Percentiles rank a stretch among this genome's conserved stretches.
phyloP scores from a whole-genome alignment of 305 asterid species.

The Withania somnifera region DNA sequence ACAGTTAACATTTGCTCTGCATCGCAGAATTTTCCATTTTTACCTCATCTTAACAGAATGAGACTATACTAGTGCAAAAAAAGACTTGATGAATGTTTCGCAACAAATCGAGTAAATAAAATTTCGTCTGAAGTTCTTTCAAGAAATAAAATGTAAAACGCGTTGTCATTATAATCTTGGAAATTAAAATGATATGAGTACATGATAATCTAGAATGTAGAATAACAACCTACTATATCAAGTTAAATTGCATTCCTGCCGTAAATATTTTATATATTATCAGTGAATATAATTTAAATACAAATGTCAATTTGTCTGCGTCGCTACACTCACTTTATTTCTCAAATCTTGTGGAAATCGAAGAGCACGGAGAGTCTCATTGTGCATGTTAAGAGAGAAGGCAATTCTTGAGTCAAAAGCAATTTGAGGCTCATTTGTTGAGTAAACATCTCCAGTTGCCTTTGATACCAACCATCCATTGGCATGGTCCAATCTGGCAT shows the following conservation, averaged over 20 bases:
- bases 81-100: not conserved
- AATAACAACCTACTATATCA: not conserved
- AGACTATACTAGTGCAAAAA: not conserved
- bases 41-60: not conserved
- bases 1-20: not conserved
- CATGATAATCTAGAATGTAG: not conserved
- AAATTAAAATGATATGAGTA: not conserved
- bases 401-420: constrained; percentile 16
- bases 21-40: not conserved
- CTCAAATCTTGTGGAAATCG: constrained; percentile 12
- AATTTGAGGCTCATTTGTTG: constrained; percentile 43
- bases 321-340: constrained; percentile 8
- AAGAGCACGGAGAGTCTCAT: constrained; percentile 17
- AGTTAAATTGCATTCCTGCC: not conserved
- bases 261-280: not conserved
- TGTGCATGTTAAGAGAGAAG: constrained; percentile 18
- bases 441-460: constrained; percentile 64
- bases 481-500: constrained; percentile 58
- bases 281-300: not conserved
- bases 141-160: not conserved
- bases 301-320: constrained; percentile 9
- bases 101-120: not conserved
- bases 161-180: not conserved
- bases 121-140: too few relatives aligned
- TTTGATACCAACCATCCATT: constrained; percentile 71